A percentile compares a stretch with the other conserved stretches of the same genome.
These are phyloP conservation scores for Haberlea rhodopensis DNA, from an alignment of 257 asterid species.

Conservation along the genomic window DNA sequence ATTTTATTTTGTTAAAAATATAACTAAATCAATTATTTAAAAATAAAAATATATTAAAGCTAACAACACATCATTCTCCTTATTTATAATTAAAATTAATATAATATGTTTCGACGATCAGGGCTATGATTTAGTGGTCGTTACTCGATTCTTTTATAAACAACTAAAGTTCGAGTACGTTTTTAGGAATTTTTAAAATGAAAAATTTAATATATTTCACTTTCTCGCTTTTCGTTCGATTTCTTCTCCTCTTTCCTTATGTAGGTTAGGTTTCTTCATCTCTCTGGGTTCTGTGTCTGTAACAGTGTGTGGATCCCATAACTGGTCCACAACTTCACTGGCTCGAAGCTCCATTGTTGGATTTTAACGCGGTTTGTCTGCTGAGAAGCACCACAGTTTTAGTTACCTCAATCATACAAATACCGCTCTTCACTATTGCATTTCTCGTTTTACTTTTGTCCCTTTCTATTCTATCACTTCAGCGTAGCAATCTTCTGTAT, in stretches of 20 bases:
- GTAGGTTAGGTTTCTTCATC: conserved; percentile 4
- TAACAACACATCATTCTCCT: too few species aligned
- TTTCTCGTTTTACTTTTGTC: not conserved
- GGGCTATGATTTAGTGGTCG: too few species aligned
- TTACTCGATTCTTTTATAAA: too few species aligned
- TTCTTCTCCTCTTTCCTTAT: not conserved
- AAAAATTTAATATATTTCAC: not conserved
- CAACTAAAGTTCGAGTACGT: too few species aligned
- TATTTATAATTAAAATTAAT: too few species aligned
- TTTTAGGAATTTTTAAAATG: too few species aligned
- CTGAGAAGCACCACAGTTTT: conserved; percentile 38
- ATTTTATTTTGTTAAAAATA: too few species aligned
- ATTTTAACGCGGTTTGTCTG: conserved; percentile 50
- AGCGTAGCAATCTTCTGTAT: conserved; percentile 24
- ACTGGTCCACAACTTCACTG: conserved; percentile 49
- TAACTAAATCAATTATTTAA: too few species aligned
- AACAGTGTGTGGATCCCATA: conserved; percentile 40
- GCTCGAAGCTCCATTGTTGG: conserved; percentile 47
- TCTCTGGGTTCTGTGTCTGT: not conserved
- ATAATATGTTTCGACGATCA: too few species aligned
- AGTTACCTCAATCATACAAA: conserved; percentile 30
- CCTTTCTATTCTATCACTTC: conserved; percentile 22
- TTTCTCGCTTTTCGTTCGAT: not conserved
- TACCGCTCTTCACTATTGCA: conserved; percentile 17
- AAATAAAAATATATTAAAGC: too few species aligned